Evolutionary conservation across 306 rosid genomes (phyloP).

Genomic region (Quercus suber): DNA sequence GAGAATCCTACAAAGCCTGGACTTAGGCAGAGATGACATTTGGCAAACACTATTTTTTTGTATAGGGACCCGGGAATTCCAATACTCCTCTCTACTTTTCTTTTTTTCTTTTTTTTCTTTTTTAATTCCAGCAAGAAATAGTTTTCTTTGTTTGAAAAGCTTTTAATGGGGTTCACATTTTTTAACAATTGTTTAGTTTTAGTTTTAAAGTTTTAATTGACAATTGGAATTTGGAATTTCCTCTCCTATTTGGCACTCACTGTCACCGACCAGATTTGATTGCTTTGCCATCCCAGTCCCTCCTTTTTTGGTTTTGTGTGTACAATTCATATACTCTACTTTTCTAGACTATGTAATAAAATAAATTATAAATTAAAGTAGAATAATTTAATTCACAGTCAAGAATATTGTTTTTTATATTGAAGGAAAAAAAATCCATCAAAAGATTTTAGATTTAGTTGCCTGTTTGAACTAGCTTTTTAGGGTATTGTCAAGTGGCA

Average conservation of each 20-base stretch:
- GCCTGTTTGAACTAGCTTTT: neutral
- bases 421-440: too few species aligned
- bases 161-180: neutral
- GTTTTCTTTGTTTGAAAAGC: neutral
- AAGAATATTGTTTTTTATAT: too few species aligned
- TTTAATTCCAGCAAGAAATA: neutral
- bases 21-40: conserved; percentile 12
- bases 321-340: neutral
- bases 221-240: neutral
- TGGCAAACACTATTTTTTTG: neutral
- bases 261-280: neutral
- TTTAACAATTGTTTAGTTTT: neutral
- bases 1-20: conserved; percentile 22
- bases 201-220: neutral
- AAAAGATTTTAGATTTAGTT: neutral
- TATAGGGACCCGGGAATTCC: neutral
- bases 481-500: too few species aligned
- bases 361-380: neutral
- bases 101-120: too few species aligned
- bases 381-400: neutral
- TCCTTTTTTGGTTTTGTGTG: neutral
- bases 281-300: neutral
- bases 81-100: neutral
- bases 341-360: neutral
- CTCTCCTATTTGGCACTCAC: neutral